A percentile compares a stretch with the other conserved stretches of the same genome.
These are phyloP conservation scores for Diutina pseudorugosa DNA, from an alignment of 1,139 yeast species.

Conservation along the genomic window DNA sequence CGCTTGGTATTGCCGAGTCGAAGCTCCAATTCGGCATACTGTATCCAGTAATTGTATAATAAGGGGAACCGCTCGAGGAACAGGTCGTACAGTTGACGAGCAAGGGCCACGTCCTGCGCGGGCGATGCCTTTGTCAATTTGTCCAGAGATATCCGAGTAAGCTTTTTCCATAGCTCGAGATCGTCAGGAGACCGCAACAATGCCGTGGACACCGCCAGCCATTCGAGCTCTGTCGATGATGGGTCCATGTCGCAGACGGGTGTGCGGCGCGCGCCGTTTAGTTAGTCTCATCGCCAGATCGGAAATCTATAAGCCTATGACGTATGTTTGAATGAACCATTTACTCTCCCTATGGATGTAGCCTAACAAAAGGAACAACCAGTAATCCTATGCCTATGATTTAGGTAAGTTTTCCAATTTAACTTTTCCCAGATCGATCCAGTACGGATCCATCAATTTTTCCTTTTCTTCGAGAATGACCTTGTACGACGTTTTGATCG, in stretches of 20 bases:
- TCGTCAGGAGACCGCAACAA: background rate
- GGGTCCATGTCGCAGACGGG: background rate
- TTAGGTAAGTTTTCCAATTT: constrained; percentile 26
- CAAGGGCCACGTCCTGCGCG: background rate
- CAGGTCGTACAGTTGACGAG: background rate
- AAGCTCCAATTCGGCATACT: constrained; percentile 59
- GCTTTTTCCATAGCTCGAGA: background rate
- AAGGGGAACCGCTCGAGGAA: constrained; percentile 27
- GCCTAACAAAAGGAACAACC: background rate
- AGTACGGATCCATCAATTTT: constrained; percentile 64
- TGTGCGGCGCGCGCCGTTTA: background rate
- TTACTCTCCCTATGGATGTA: background rate
- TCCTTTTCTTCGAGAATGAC: constrained; percentile 66
- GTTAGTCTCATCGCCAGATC: background rate
- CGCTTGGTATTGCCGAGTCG: constrained; percentile 40
- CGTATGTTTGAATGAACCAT: background rate
- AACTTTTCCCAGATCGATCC: constrained; percentile 66
- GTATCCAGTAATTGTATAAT: constrained; percentile 69
- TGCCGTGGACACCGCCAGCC: background rate
- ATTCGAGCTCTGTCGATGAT: background rate
- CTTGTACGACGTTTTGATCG: constrained; percentile 86
- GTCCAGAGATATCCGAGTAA: background rate
- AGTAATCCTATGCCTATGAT: background rate
- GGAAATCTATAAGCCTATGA: too few relatives aligned
- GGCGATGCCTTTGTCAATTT: background rate